Evolutionary conservation across 306 rosid species (phyloP), one percentile per base, ranked within the genome.

Genomic region (Cucurbita pepo): DNA sequence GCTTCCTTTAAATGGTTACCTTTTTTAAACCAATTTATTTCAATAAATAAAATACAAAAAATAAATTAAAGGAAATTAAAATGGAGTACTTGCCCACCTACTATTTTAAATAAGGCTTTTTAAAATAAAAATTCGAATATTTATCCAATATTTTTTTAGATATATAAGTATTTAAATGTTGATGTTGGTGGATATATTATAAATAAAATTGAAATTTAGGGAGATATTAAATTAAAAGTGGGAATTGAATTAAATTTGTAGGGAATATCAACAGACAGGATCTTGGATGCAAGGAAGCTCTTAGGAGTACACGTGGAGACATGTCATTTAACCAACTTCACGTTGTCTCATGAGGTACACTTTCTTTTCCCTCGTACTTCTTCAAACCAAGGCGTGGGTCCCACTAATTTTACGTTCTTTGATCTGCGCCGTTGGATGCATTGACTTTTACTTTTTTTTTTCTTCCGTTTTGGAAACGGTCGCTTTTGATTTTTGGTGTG

Each of bases 241-340:
- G 0, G n/a, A 30, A 4, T 13, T 15, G 3, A n/a, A 41, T 4
- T 45, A 66, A 19, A 66, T 45, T 5, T 25, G 11, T 79, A 94
- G 98, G 92, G 96, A 6, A 94, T 94, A 36, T 90, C 98, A 11
- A 94, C 98, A 57, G 98, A 94, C 87, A 86, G 82, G 85, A 85
- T 94, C 51, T 43, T 90, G 8, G 98, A 94, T 71, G 88, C 86
- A 83, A 87, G 96, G 59, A 94, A 85, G 87, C 90, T 94, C 41
- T 74, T 94, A 54, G 88, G 81, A 0, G 97, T 87, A 0, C 94
- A 94, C 80, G 86, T 89, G 25, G 92, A 89, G 63, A 94, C 96
- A 21, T 94, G 98, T 63, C 94, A 90, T 72, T 77, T 90, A 75
- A 94, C 98, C 22, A 87, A 89, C 75, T 89, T 82, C 83, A 86